phyloP scores from a whole-genome alignment of 306 rosid genomes.

The Crotalaria pallida region DNA sequence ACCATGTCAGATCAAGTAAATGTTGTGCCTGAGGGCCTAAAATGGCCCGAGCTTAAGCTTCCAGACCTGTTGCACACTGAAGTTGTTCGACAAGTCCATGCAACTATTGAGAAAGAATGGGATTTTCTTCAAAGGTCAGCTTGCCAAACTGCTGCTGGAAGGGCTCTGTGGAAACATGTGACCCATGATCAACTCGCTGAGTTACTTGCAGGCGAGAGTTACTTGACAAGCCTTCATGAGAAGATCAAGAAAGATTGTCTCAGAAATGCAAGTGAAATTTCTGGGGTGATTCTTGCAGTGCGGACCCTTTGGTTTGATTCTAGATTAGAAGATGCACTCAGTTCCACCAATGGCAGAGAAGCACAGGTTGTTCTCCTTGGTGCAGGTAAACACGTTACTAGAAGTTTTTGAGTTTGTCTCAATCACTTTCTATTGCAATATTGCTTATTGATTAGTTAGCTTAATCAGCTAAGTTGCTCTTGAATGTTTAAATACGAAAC shows the following conservation, averaged over 20 bases:
- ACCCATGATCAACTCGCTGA: conserved; percentile 76
- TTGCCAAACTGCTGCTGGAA: conserved; percentile 91
- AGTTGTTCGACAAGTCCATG: conserved; percentile 56
- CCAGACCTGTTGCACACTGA: conserved; percentile 61
- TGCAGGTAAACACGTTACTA: conserved; percentile 50
- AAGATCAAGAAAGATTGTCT: conserved; percentile 72
- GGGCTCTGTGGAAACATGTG: conserved; percentile 94
- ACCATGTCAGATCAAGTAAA: conserved; percentile 64
- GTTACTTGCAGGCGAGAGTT: conserved; percentile 77
- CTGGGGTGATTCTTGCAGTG: conserved; percentile 93
- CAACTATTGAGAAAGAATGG: conserved; percentile 75
- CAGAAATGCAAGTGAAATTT: conserved; percentile 77
- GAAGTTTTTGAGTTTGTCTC: conserved; percentile 10
- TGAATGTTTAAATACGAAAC: background rate
- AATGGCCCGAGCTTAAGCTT: conserved; percentile 71
- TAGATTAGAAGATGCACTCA: conserved; percentile 57
- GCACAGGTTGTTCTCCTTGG: conserved; percentile 94
- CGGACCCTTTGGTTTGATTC: conserved; percentile 94
- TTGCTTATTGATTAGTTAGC: background rate
- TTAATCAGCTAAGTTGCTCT: background rate
- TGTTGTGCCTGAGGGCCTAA: conserved; percentile 37
- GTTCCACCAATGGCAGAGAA: conserved; percentile 43
- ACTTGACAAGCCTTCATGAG: conserved; percentile 72
- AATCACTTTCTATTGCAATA: background rate
- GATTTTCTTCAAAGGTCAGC: conserved; percentile 73